Evolutionary conservation across 805 yeast species (phyloP).

Genomic region (Pichia membranifaciens): DNA sequence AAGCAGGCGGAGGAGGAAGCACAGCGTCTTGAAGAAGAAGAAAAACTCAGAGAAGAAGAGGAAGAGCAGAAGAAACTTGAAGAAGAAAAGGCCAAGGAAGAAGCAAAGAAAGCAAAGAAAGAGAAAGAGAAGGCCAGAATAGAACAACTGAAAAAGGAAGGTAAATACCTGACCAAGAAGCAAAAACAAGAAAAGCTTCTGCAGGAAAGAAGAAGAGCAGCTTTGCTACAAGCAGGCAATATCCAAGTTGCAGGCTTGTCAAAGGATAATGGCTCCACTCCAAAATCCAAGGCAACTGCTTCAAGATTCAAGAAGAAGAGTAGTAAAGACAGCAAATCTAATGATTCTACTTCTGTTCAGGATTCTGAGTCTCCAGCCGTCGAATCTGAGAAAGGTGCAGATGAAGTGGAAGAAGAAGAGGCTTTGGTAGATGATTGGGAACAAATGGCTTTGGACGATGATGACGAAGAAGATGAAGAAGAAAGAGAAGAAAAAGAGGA

Average conservation of each 20-base stretch:
- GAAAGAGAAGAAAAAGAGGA: conserved; percentile 31
- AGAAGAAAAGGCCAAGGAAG: conserved; percentile 62
- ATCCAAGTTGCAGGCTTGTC: conserved; percentile 71
- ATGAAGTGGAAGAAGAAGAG: conserved; percentile 35
- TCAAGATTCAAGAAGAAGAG: conserved; percentile 57
- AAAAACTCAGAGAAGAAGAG: conserved; percentile 41
- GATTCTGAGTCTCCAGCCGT: not conserved
- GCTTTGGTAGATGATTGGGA: conserved; percentile 84
- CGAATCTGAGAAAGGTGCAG: conserved; percentile 21
- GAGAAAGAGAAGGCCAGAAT: conserved; percentile 83
- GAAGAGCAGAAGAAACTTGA: conserved; percentile 46
- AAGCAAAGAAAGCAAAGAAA: conserved; percentile 60
- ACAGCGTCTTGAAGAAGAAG: conserved; percentile 65
- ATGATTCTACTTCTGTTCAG: conserved; percentile 19
- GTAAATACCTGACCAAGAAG: conserved; percentile 87
- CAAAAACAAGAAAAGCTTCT: conserved; percentile 89
- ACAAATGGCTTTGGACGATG: conserved; percentile 55
- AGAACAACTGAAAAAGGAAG: conserved; percentile 93
- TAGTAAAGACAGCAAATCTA: no score
- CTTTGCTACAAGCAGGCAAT: conserved; percentile 67
- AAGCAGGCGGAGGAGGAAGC: conserved; percentile 86
- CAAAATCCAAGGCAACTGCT: conserved; percentile 35
- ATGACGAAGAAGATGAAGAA: conserved; percentile 34
- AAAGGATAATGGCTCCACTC: conserved; percentile 14
- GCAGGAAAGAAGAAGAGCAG: conserved; percentile 85